phyloP scores from a whole-genome alignment of 148 eudicot genomes.

The Cornus controversa region DNA sequence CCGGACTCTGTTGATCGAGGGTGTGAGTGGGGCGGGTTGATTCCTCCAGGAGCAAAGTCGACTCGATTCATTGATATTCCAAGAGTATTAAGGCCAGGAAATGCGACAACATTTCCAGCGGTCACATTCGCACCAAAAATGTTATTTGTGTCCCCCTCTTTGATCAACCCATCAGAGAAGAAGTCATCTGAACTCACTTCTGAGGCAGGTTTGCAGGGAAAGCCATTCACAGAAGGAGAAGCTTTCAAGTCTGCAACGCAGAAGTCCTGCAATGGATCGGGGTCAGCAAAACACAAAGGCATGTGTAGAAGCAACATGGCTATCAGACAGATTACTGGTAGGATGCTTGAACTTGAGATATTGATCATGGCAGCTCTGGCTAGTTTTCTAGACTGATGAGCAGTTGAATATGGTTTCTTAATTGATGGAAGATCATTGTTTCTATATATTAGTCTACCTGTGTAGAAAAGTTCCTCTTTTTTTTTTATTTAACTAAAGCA shows the following conservation, averaged over 20 bases:
- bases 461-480: not conserved
- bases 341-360: not conserved
- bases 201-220: conserved; percentile 39
- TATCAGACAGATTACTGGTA: not conserved
- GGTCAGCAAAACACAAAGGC: conserved; percentile 25
- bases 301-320: conserved; percentile 17
- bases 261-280: conserved; percentile 40
- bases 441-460: not conserved
- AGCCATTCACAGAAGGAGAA: conserved; percentile 21
- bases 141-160: conserved; percentile 34
- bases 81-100: conserved; percentile 47
- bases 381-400: too few species aligned
- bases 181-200: conserved; percentile 40
- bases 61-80: conserved; percentile 50
- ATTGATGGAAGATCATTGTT: too few species aligned
- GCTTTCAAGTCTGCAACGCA: conserved; percentile 35
- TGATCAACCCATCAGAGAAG: conserved; percentile 36
- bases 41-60: conserved; percentile 31
- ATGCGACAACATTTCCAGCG: conserved; percentile 24
- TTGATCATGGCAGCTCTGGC: conserved; percentile 11
- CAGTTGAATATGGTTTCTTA: not conserved
- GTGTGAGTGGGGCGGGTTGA: conserved; percentile 49
- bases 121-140: conserved; percentile 21
- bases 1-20: conserved; percentile 41
- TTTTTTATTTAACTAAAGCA: too few species aligned